phyloP scores from a whole-genome alignment of 495 filamentous ascomycete species.

The Penicillium riverlandense region DNA sequence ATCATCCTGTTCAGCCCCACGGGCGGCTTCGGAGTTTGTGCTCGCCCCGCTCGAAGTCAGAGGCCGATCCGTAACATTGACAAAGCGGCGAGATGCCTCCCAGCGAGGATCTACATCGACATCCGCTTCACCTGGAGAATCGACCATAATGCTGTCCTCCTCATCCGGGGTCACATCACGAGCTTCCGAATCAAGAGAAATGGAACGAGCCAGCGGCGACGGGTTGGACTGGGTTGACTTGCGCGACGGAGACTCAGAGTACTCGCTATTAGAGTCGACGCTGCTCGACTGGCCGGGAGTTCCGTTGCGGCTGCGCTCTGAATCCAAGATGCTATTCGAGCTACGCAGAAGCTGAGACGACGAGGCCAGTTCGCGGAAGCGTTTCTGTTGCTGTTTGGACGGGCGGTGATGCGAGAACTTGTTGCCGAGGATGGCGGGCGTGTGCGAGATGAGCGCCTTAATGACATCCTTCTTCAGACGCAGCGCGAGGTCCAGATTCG shows the following conservation, averaged over 20 bases:
- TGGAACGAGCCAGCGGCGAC: slow-evolving; percentile 32
- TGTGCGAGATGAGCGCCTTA: slow-evolving; percentile 87
- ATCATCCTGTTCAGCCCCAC: slow-evolving; percentile 28
- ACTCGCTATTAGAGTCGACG: slow-evolving; percentile 35
- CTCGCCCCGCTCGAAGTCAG: slow-evolving; percentile 29
- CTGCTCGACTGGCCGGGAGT: slow-evolving; percentile 20
- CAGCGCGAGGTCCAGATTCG: slow-evolving; percentile 88
- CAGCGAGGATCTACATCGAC: slow-evolving; percentile 37
- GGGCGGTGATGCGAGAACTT: slow-evolving; percentile 87
- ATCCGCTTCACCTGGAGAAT: slow-evolving; percentile 32
- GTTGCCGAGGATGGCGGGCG: slow-evolving; percentile 93
- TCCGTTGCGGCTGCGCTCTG: slow-evolving; percentile 19
- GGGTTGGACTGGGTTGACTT: slow-evolving; percentile 29
- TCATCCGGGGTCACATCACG: slow-evolving; percentile 17
- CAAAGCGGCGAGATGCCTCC: slow-evolving; percentile 36
- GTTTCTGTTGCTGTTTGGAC: slow-evolving; percentile 66
- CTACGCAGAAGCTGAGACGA: slow-evolving; percentile 40
- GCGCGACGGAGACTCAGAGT: slow-evolving; percentile 30
- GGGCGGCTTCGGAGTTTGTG: slow-evolving; percentile 17
- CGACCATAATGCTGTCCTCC: not conserved
- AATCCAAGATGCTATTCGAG: slow-evolving; percentile 40
- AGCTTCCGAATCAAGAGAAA: slow-evolving; percentile 31
- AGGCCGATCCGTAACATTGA: slow-evolving; percentile 26
- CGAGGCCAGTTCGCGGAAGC: slow-evolving; percentile 70
- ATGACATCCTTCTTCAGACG: slow-evolving; percentile 91